Evolutionary conservation across 2,329 filamentous ascomycete genomes (phyloP).

Genomic region (Xylariomycetidae sp.): DNA sequence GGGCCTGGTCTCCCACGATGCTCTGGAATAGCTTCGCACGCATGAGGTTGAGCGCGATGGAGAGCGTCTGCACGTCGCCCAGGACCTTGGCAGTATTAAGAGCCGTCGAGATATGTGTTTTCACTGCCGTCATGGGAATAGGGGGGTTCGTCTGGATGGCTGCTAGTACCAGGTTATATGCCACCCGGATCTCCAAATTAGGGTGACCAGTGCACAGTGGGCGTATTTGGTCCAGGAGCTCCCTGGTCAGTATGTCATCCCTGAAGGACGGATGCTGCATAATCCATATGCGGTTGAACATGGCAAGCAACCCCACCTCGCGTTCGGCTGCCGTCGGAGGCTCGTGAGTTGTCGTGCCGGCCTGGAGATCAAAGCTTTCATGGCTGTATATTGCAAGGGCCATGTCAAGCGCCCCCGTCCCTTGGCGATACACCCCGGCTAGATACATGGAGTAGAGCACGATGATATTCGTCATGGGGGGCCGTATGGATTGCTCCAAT

Average conservation of each 20-base stretch:
- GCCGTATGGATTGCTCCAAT: slow-evolving; percentile 41
- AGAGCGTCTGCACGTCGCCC: slow-evolving; percentile 74
- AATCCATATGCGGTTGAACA: slow-evolving; percentile 68
- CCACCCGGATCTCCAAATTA: slow-evolving; percentile 71
- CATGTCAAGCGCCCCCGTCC: slow-evolving; percentile 64
- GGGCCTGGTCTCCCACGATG: slow-evolving; percentile 73
- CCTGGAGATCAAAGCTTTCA: slow-evolving; percentile 50
- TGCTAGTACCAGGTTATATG: slow-evolving; percentile 71
- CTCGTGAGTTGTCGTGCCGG: slow-evolving; percentile 32
- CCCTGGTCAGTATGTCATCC: slow-evolving; percentile 53
- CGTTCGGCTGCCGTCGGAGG: slow-evolving; percentile 48
- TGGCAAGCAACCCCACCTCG: slow-evolving; percentile 62
- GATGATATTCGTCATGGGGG: slow-evolving; percentile 40
- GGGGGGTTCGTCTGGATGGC: slow-evolving; percentile 58
- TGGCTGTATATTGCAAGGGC: slow-evolving; percentile 66
- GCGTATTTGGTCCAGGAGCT: slow-evolving; percentile 61
- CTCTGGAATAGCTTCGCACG: slow-evolving; percentile 76
- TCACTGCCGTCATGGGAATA: slow-evolving; percentile 69
- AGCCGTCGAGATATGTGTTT: slow-evolving; percentile 70
- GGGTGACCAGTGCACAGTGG: slow-evolving; percentile 64
- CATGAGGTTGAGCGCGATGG: slow-evolving; percentile 82
- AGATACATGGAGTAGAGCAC: slow-evolving; percentile 64
- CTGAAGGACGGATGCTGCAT: slow-evolving; percentile 58
- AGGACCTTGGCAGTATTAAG: slow-evolving; percentile 65
- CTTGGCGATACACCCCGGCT: slow-evolving; percentile 70